Percentiles rank a stretch among this genome's conserved stretches.
These are phyloP conservation scores for Castanea sativa DNA, from an alignment of 306 rosid genomes.

Conservation along the genomic window DNA sequence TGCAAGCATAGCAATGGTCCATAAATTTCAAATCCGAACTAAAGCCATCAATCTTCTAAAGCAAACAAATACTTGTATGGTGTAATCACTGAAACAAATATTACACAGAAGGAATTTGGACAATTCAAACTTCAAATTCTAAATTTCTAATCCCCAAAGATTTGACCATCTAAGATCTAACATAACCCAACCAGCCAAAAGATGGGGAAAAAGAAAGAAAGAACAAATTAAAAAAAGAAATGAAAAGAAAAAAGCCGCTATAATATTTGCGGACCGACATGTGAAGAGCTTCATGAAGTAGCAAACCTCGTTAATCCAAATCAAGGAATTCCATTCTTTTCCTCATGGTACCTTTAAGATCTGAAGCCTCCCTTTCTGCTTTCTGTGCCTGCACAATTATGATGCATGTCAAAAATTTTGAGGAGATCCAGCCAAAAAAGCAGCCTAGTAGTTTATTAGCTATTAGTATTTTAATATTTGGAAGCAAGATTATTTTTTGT, in stretches of 20 bases:
- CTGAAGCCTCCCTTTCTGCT: conserved; percentile 82
- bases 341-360: conserved; percentile 90
- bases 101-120: conserved; percentile 40
- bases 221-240: neutral
- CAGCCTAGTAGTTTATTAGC: neutral
- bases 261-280: conserved; percentile 52
- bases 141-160: conserved; percentile 24
- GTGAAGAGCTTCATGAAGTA: conserved; percentile 15
- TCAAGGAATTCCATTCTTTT: conserved; percentile 95
- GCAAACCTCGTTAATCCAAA: conserved; percentile 43
- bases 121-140: conserved; percentile 16
- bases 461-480: no score
- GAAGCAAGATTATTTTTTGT: no score
- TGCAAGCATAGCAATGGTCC: neutral
- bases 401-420: neutral
- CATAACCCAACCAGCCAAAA: conserved; percentile 14
- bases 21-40: neutral
- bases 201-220: neutral
- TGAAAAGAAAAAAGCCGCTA: conserved; percentile 36
- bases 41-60: neutral
- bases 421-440: neutral
- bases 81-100: conserved; percentile 34
- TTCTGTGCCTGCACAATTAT: conserved; percentile 69
- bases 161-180: conserved; percentile 24
- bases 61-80: conserved; percentile 5